A percentile compares a stretch with the other conserved stretches of the same genome.
phyloP scores from a whole-genome alignment of 345 rosid species.

The Salix koriyanagi region DNA sequence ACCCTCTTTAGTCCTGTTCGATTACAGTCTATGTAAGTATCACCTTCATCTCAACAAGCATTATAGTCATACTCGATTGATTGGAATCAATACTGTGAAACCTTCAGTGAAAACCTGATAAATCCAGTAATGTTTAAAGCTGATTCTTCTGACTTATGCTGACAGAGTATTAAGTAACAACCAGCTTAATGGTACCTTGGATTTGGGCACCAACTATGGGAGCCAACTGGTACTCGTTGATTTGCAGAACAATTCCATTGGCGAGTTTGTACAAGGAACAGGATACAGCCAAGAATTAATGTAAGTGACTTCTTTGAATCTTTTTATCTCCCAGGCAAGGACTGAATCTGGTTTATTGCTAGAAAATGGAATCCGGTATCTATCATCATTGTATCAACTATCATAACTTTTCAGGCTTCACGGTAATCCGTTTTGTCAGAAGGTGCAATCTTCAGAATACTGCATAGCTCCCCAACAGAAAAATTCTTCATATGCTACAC shows the following conservation, averaged over 20 bases:
- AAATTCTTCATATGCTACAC: not conserved
- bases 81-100: not conserved
- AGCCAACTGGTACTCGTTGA: not conserved
- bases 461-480: not conserved
- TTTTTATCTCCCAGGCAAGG: not conserved
- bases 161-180: not conserved
- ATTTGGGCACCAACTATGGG: not conserved
- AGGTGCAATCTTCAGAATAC: not conserved
- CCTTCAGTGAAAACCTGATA: not conserved
- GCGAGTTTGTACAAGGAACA: not conserved
- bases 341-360: not conserved
- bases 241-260: slow-evolving; percentile 3
- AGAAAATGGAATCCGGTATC: not conserved
- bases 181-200: slow-evolving; percentile 3
- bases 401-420: not conserved
- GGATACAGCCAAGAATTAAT: not conserved
- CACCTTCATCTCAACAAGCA: not conserved
- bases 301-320: not conserved
- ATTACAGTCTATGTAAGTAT: not conserved
- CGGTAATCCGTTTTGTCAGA: not conserved
- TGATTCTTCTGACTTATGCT: not conserved
- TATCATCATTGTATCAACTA: not conserved
- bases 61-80: not conserved
- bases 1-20: not conserved
- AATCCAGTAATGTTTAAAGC: not conserved